Base-by-base conservation (phyloP, 1,284 basidiomycete genomes). In the Ceratobasidium sp. region DNA sequence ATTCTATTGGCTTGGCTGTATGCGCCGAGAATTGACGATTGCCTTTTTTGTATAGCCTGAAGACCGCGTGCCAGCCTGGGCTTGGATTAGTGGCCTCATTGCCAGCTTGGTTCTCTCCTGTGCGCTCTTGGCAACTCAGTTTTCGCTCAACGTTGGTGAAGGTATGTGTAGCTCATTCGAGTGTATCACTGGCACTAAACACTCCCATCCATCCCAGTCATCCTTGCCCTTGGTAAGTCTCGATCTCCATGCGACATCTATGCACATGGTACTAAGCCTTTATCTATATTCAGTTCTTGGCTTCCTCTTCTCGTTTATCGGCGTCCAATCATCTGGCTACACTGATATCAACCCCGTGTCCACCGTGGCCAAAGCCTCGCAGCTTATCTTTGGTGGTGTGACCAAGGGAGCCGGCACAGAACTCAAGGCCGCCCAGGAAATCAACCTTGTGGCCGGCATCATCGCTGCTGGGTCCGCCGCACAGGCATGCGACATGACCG, bases 231-330 rank as follows among this genome's bases (percentile, higher is more conserved):
- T 69, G 49, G 64, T 69, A 40, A 42, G 64, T 46, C 23, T 48
- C 16, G 3, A 23, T 11, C n/a, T 42, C 42, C 46, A 44, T 40
- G n/a, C 36, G 8, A 14, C 5, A 53, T 44, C 56, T 72, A 54
- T 51, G 38, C 40, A 77, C 7, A 76, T 79, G 76, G 77, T 78
- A 76, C 69, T 77, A 74, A 77, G 78, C 73, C 74, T 77, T 12
- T 78, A 79, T 42, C 9, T 53, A 6, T 76, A 78, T 73, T 75
- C 77, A 51, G 77, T 89, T 75, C 83, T 90, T 61, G 86, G 86
- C 58, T 89, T 89, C 82, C 69, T 88, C 61, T 89, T 89, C 82
- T 88, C 87, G 40, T 88, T 89, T 81, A 86, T 90, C 75, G 88
- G 86, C 67, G 86, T 89, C 18, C 87, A 89, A 79, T 86, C 84